Evolutionary conservation across 2,329 filamentous ascomycete genomes (phyloP).

Genomic region (Stromatinia cepivora): DNA sequence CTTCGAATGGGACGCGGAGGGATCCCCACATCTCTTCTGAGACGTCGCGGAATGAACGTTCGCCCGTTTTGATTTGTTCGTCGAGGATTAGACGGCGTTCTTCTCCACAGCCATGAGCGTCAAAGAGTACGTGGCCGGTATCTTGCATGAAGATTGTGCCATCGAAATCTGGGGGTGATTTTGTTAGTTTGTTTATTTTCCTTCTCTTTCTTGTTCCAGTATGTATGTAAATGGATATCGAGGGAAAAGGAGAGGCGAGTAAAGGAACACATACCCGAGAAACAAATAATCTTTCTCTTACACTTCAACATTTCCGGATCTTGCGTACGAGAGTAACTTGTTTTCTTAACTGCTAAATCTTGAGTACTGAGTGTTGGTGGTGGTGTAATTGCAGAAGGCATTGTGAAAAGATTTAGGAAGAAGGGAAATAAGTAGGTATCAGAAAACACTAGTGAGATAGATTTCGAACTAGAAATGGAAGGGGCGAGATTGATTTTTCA

Average conservation of each 20-base stretch:
- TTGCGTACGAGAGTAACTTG: conserved; percentile 35
- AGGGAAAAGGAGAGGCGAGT: background rate
- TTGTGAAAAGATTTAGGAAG: conserved; percentile 34
- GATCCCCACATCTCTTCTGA: conserved; percentile 73
- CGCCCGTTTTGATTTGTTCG: conserved; percentile 63
- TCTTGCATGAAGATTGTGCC: conserved; percentile 73
- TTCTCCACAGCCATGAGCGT: conserved; percentile 62
- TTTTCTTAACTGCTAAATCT: conserved; percentile 34
- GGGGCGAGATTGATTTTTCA: background rate
- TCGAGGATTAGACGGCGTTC: conserved; percentile 58
- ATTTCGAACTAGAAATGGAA: conserved; percentile 1
- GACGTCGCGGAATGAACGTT: conserved; percentile 67
- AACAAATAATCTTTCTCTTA: conserved; percentile 59
- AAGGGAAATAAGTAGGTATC: background rate
- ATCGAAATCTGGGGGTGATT: conserved; percentile 59
- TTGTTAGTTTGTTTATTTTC: conserved; percentile 21
- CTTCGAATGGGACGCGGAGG: conserved; percentile 64
- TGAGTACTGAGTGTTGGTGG: conserved; percentile 41
- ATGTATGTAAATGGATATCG: background rate
- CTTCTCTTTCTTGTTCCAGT: background rate
- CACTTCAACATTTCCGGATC: conserved; percentile 42
- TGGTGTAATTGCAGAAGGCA: conserved; percentile 45
- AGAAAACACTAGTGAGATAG: background rate
- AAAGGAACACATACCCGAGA: conserved; percentile 49
- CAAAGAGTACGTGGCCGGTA: conserved; percentile 68